A percentile compares a stretch with the other conserved stretches of the same genome.
These are phyloP conservation scores for Zygotorulaspora sp. DNA, from an alignment of 805 yeast species.

Conservation along the genomic window DNA sequence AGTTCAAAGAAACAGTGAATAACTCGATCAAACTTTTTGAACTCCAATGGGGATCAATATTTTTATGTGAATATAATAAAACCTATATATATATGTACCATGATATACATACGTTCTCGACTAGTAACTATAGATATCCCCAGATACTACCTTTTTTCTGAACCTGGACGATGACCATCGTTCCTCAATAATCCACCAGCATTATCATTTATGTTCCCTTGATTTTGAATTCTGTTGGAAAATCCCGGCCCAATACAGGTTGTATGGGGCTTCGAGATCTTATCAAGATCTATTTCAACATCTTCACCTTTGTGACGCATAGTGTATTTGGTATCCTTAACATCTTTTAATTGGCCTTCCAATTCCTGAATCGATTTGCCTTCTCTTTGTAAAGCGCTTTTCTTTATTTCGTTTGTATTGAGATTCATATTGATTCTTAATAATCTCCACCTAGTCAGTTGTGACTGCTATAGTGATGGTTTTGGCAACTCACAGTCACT, in stretches of 20 bases:
- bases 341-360: constrained; percentile 2
- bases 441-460: too few relatives aligned
- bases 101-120: constrained; percentile 4
- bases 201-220: constrained; percentile 3
- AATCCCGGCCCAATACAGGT: constrained; percentile 10
- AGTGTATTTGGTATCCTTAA: not conserved
- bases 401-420: not conserved
- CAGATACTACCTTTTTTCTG: not conserved
- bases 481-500: too few relatives aligned
- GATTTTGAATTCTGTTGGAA: not conserved
- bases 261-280: constrained; percentile 27
- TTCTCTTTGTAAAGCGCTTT: not conserved
- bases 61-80: not conserved
- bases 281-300: constrained; percentile 21
- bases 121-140: constrained; percentile 8
- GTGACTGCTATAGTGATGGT: too few relatives aligned
- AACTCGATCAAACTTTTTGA: not conserved
- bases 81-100: not conserved
- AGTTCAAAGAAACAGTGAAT: too few relatives aligned
- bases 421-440: not conserved
- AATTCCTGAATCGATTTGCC: not conserved
- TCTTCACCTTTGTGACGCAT: constrained; percentile 23
- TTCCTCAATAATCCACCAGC: constrained; percentile 24
- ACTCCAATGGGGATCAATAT: not conserved
- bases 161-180: constrained; percentile 26